Base-by-base conservation (phyloP, 495 filamentous ascomycete species). In the Lasiosphaeria hispida region DNA sequence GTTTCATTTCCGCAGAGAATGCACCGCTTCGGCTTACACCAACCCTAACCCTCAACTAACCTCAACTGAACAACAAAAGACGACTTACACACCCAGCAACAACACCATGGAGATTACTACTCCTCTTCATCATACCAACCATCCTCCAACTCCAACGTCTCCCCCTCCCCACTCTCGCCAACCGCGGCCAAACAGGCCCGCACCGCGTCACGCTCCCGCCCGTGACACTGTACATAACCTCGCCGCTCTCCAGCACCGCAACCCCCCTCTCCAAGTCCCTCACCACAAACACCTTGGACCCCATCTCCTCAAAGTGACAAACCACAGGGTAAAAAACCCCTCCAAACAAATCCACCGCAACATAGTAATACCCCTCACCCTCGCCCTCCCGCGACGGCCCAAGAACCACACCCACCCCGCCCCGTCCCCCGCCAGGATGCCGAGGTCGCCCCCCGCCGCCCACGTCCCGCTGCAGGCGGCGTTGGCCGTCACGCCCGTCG, bases 381-480 rank as follows among this genome's bases (percentile, higher is more conserved):
- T 4, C 52, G 17, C 19, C 52, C 17, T 30, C 38, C 8, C 19
- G 19, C 13, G 23, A 55, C 38, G 19, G 38, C 39, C 17, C 52
- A 8, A 55, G 34, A 1, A 8, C 52, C 6, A 55, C 39, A 59
- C 13, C n/a, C 60, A 38, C 39, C 36, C 35, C 4, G 37, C 34
- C 15, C 41, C 55, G 37, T 59, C 55, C 15, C 35, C 34, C 5
- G 43, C 55, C 5, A 54, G 40, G 10, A 55, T 41, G 30, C 55
- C 55, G 39, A 47, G 33, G 42, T 23, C n/a, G 40, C 18, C 37
- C 11, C 41, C 9, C 6, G 39, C 50, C 19, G 56, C 40, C 60
- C 60, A 63, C 18, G 55, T 30, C 23, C 48, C 55, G 41, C 34
- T 57, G 55, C 60, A 59, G 19, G 19, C 14, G 10, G 38, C 19